These are phyloP conservation scores for Salix dunnii DNA, from an alignment of 345 rosid genomes.

Conservation along the genomic window DNA sequence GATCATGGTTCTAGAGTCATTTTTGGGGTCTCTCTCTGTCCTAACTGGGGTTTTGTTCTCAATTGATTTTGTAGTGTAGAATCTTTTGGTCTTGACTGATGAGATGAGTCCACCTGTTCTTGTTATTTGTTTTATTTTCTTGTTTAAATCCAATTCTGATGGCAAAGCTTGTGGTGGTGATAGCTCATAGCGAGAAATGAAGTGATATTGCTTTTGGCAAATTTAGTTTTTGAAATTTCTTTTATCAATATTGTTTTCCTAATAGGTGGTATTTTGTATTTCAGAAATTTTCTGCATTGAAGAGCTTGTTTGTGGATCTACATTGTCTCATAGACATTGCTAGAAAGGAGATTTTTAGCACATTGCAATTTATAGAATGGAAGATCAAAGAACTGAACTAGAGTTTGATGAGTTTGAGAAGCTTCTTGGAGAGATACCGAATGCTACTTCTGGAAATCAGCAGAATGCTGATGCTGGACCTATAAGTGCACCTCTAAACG, in stretches of 20 bases:
- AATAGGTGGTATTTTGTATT: background rate
- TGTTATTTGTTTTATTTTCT: background rate
- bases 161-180: background rate
- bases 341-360: slow-evolving; percentile 8
- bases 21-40: background rate
- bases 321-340: slow-evolving; percentile 14
- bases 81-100: slow-evolving; percentile 3
- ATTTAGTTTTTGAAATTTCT: background rate
- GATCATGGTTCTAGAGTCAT: slow-evolving; percentile 8
- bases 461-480: slow-evolving; percentile 40
- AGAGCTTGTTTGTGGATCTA: slow-evolving; percentile 21
- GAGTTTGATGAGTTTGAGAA: slow-evolving; percentile 74
- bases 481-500: slow-evolving; percentile 24
- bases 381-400: slow-evolving; percentile 43
- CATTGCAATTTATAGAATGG: slow-evolving; percentile 39
- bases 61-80: slow-evolving; percentile 2
- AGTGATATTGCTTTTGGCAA: background rate
- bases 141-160: background rate
- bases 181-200: background rate
- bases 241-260: background rate
- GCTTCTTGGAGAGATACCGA: slow-evolving; percentile 80
- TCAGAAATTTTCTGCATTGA: slow-evolving; percentile 17
- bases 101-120: background rate
- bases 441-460: slow-evolving; percentile 55
- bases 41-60: slow-evolving; percentile 9